Evolutionary conservation across 148 eudicot genomes (phyloP), one percentile per base, ranked within the genome.

Genomic region (Nyssa sinensis): DNA sequence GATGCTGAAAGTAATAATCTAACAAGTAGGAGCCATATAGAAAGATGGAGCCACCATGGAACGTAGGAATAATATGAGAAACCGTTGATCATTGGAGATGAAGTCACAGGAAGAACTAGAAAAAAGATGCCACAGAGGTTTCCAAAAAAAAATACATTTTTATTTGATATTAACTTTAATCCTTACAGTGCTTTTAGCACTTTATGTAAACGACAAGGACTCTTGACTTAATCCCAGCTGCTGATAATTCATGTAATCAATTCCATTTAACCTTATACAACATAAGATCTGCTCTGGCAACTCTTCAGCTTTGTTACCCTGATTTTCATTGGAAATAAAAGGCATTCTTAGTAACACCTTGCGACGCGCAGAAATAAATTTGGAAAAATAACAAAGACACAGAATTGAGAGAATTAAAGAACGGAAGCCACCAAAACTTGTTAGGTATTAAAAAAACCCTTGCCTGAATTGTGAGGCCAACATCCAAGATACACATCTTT

Each of bases 391-490:
- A n/a, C n/a, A 3, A 29, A 58, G 27, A 29, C 19, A 33, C 3
- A 53, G 1, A 21, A 17, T 0, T 3, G 51, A 4, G 6, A 53
- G 0, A 21, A 0, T 53, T 53, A 0, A 53, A 17, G 19, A 0
- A 6, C 23, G 5, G 8, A 21, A 0, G 24, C 24, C 59, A 17
- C 59, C 19, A 16, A 53, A 53, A 21, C 23, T 17, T 53, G 4
- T 21, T 53, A 21, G 59, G 59, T 68, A 30, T 24, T 14, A 7
- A 39, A 69, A 31, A 70, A 32, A 82, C 88, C n/a, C n/a, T 85
- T 86, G 79, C 97, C 96, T 95, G 98, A 74, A 92, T 92, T 51
- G 98, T 95, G 74, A 95, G 89, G 31, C 99, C 99, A 47, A 95
- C 84, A 79, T 90, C 96, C 71, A 95, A 81, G 47, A 85, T 78